Evolutionary conservation across 208 protist species (phyloP), one percentile per base, ranked within the genome.

Genomic region (Leishmania guyanensis): DNA sequence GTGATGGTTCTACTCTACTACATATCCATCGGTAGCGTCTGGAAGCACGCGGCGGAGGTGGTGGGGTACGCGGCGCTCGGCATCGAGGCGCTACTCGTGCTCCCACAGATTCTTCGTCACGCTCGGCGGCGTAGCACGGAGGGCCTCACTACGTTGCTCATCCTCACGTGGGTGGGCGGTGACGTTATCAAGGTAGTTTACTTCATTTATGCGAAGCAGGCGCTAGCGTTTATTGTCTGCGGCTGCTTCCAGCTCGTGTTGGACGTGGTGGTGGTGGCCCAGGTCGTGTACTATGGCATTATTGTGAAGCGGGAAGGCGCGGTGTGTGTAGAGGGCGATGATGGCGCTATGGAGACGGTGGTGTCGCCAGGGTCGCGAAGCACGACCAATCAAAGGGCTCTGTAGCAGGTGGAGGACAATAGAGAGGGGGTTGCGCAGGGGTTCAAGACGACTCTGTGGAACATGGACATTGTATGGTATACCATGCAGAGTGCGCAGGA

Each of bases 31-130:
- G 71, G 84, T 39, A 53, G 58, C n/a, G 17, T 80, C 16, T 78
- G 80, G 77, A 5, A 50, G 8, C 14, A 51, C 43, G 84, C 78
- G 48, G 66, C 74, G 10, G 66, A 48, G 16, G 77, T 94, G 36
- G 86, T 96, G 20, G 94, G 94, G 22, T 97, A 95, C 85, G 8
- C 82, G 10, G 83, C 94, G 2, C 83, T 97, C 16, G 82, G 86
- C 48, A 85, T 95, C 33, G 92, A 97, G 78, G 83, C 92, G 20
- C 76, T 90, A 58, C 80, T 97, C 29, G 86, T 95, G 39, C 3
- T 94, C 14, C 94, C 94, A 48, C 94, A 97, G 78, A 93, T 96
- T 54, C 75, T 96, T n/a, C 87, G 82, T 20, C 96, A 97, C 78
- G 78, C 88, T 12, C 85, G 91, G n/a, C 85, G 91, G 26, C 71